Evolutionary conservation across 1,139 yeast genomes (phyloP).

Genomic region (Saccharomyces pastorianus): DNA sequence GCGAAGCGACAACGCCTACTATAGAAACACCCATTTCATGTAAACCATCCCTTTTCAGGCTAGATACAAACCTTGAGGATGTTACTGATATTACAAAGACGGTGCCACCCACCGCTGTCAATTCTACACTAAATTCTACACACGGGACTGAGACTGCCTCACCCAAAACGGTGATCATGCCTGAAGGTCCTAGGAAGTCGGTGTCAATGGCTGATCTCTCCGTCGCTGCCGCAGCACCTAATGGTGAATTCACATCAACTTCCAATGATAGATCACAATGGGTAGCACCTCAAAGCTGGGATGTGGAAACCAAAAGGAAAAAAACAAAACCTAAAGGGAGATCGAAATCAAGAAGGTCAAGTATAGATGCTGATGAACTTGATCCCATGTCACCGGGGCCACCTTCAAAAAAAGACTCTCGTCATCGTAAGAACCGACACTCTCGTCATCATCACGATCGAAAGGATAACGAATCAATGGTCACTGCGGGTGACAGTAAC

Average conservation of each 20-base stretch:
- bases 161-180: background rate
- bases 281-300: constrained; percentile 81
- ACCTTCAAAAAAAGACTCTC: background rate
- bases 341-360: constrained; percentile 8
- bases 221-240: constrained; percentile 13
- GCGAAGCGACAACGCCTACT: background rate
- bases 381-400: background rate
- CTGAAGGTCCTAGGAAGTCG: constrained; percentile 24
- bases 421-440: constrained; percentile 1
- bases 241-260: constrained; percentile 6
- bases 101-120: constrained; percentile 1
- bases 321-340: constrained; percentile 10
- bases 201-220: constrained; percentile 20
- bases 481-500: background rate
- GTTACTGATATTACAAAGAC: constrained; percentile 27
- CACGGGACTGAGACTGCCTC: background rate
- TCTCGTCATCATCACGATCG: background rate
- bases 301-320: constrained; percentile 41
- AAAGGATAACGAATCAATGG: background rate
- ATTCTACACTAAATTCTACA: background rate
- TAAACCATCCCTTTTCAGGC: constrained; percentile 15
- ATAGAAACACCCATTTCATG: constrained; percentile 5
- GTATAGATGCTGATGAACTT: constrained; percentile 3
- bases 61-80: constrained; percentile 28
- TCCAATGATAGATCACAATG: constrained; percentile 29